Percentiles rank a stretch among this genome's conserved stretches.
Conservation (phyloP, 371 early-diverging fungal species). For the Dentiscutata heterogama region DNA sequence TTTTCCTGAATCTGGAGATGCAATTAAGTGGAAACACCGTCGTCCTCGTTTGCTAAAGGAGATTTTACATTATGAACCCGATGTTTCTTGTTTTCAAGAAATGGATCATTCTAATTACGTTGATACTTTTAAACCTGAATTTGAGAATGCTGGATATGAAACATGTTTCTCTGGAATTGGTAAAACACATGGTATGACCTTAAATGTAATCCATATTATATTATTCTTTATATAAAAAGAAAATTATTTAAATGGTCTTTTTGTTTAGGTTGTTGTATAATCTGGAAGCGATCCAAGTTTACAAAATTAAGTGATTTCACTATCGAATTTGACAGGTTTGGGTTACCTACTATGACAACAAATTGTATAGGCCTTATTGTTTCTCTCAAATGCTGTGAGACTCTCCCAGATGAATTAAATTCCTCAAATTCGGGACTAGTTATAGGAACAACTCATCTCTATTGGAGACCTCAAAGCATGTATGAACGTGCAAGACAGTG, state of each 20-base stretch:
- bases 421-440: neutral
- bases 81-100: conserved; percentile 43
- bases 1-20: conserved; percentile 37
- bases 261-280: conserved; percentile 38
- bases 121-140: conserved; percentile 41
- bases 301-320: conserved; percentile 17
- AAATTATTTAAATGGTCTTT: neutral
- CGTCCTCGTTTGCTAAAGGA: conserved; percentile 30
- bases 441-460: conserved; percentile 37
- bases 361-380: conserved; percentile 34
- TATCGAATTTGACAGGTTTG: conserved; percentile 27
- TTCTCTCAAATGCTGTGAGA: neutral
- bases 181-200: conserved; percentile 12
- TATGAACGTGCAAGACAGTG: conserved; percentile 41
- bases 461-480: conserved; percentile 44
- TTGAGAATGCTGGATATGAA: conserved; percentile 30
- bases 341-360: conserved; percentile 10
- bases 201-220: neutral
- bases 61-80: conserved; percentile 34
- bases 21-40: conserved; percentile 42
- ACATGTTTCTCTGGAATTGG: neutral
- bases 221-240: neutral
- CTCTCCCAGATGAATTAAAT: neutral
- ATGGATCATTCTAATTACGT: conserved; percentile 12
- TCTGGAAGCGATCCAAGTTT: conserved; percentile 32